A percentile compares a stretch with the other conserved stretches of the same genome.
These are phyloP conservation scores for Globisporangium cederbergense DNA, from an alignment of 352 stramenopile species.

Conservation along the genomic window DNA sequence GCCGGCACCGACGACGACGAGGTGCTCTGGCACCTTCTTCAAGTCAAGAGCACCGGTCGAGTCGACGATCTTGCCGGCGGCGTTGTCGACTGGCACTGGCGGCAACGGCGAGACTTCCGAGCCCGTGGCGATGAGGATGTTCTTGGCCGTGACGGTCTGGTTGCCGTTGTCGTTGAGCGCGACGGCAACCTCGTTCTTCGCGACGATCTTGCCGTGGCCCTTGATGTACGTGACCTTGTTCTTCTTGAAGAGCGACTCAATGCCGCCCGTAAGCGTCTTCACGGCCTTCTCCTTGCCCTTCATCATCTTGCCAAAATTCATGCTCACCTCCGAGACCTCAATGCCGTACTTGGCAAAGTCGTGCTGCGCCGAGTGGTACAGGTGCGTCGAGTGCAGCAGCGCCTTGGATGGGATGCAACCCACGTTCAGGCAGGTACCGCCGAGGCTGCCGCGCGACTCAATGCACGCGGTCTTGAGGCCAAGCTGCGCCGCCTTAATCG, in stretches of 20 bases:
- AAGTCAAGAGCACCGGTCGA: conserved; percentile 96
- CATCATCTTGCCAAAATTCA: conserved; percentile 97
- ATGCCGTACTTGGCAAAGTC: conserved; percentile 97
- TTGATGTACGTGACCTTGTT: conserved; percentile 99
- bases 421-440: conserved; percentile 98
- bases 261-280: conserved; percentile 93
- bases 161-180: conserved; percentile 88
- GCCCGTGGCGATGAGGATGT: conserved; percentile 94
- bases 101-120: conserved; percentile 92
- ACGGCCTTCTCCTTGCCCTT: conserved; percentile 95
- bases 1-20: conserved; percentile 96
- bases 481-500: conserved; percentile 98
- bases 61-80: conserved; percentile 96
- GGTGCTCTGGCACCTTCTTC: conserved; percentile 90
- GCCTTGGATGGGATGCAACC: conserved; percentile 99
- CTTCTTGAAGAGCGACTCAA: conserved; percentile 99
- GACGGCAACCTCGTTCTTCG: conserved; percentile 91
- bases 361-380: conserved; percentile 96
- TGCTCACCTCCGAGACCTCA: conserved; percentile 79
- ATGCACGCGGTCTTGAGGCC: conserved; percentile 98
- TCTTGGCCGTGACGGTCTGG: conserved; percentile 94
- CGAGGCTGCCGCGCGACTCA: conserved; percentile 94
- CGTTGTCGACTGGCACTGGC: conserved; percentile 97
- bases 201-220: conserved; percentile 93
- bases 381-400: conserved; percentile 94